Evolutionary conservation across 805 yeast species (phyloP), one percentile per base, ranked within the genome.

Genomic region (Lachancea dasiensis): DNA sequence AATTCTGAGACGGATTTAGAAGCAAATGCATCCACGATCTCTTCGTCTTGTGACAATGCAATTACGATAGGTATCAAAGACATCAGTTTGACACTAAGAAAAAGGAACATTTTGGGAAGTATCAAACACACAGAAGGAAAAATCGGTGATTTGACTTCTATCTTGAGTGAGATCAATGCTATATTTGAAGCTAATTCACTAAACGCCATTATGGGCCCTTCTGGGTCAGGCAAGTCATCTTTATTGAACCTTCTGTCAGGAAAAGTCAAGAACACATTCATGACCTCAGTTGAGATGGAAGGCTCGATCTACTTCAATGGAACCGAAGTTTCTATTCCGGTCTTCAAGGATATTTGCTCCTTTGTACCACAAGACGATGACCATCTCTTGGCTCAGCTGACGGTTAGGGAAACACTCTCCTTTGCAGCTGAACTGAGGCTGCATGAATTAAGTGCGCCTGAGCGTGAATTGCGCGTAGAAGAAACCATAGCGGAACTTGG

Each of bases 311-410:
- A 56, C 11, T 60, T 78, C 38, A 74, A 75, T 45, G 65, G 51
- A 31, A 49, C 53, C n/a, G 38, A 43, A 13, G 63, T 73, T 6
- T 56, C 67, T 2, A 50, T 50, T 11, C 40, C 54, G 14, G 52
- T 65, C 49, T 49, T 72, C 33, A 48, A 64, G 33, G 60, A 68
- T 23, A 49, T 75, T 18, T 71, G 90, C 35, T 84, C 90, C 0
- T 86, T 81, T 59, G 95, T 86, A 15, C 73, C 84, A 5, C 95
- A 86, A 52, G 85, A 81, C 47, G 95, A 86, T 53, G 79, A 77
- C 44, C 78, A 83, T 26, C 63, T 86, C 37, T 61, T 84, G 27
- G 73, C 90, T 1, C 68, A 77, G 6, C 63, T 86, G 38, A 85
- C 95, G 0, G 95, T 86, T 2, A 57, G 79, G 34, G 95, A 86